Base-by-base conservation (phyloP, 495 filamentous ascomycete genomes). In the Beverwykella pulmonaria region DNA sequence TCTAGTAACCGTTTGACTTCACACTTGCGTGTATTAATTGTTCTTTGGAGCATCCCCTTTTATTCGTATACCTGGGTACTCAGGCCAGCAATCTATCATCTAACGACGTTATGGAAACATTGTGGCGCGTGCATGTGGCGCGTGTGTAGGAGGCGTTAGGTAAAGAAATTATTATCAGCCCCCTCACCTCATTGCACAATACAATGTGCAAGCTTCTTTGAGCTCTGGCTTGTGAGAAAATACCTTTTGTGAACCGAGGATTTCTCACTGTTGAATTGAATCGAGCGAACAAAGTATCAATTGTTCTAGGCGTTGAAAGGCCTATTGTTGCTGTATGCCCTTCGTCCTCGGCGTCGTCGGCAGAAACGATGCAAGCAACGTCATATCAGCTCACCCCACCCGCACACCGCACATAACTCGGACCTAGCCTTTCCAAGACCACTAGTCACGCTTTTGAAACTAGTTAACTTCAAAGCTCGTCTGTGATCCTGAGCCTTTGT, bases 111-210 rank as follows among this genome's bases (percentile, higher is more conserved):
- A 62, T 49, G 48, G 27, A 41, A 41, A 22, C 14, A 14, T 52
- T 30, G 58, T 61, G 22, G 41, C 47, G 3, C 3, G 25, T 61
- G 36, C 12, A 4, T 60, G 57, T 19, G 26, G 12, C 12, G 32
- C 39, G 39, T 52, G 14, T 25, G 44, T 25, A 44, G 53, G 59
- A 54, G 59, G 59, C 59, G 59, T 39, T 62, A 62, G 46, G 19
- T 49, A 12, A 22, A 20, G 27, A 20, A 32, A 61, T 27, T 17
- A 36, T 29, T 17, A 48, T 22, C 26, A 1, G 19, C 23, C n/a
- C n/a, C 20, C 23, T 27, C 15, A 26, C 14, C 34, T 34, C n/a
- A 44, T 6, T n/a, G 6, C 27, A 19, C 29, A 12, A 5, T 12
- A 34, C 5, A 34, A 34, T 34, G 12, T 12, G 32, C 32, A 12